A percentile compares a stretch with the other conserved stretches of the same genome.
These are phyloP conservation scores for Phytophthora sansomeana DNA, from an alignment of 352 stramenopile species.

Conservation along the genomic window DNA sequence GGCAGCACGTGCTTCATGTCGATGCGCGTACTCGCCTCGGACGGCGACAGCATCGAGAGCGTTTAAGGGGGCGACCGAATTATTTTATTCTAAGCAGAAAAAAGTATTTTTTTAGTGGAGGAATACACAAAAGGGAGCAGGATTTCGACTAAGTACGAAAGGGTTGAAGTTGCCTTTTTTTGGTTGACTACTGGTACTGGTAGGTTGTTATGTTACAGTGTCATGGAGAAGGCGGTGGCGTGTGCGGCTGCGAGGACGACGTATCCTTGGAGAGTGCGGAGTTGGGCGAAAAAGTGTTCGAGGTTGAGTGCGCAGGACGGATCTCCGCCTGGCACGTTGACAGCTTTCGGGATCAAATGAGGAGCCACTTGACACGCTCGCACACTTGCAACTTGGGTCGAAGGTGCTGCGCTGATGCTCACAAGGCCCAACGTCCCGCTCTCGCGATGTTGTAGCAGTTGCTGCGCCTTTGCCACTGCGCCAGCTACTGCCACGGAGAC, in stretches of 20 bases:
- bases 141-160: conserved; percentile 20
- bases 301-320: conserved; percentile 36
- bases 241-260: conserved; percentile 44
- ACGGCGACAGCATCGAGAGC: conserved; percentile 37
- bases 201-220: too few species aligned
- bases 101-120: too few species aligned
- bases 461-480: conserved; percentile 5
- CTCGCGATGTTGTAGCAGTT: conserved; percentile 35
- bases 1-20: conserved; percentile 38
- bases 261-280: conserved; percentile 63
- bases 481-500: conserved; percentile 5
- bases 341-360: conserved; percentile 56
- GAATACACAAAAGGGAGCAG: too few species aligned
- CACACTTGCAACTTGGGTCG: conserved; percentile 44
- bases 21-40: conserved; percentile 40
- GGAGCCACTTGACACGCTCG: conserved; percentile 41
- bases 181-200: too few species aligned
- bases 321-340: conserved; percentile 35
- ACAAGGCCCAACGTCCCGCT: conserved; percentile 55
- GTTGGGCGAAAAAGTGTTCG: conserved; percentile 69
- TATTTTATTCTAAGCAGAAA: too few species aligned
- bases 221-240: conserved; percentile 48
- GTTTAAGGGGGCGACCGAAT: too few species aligned
- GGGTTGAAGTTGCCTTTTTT: conserved; percentile 4
- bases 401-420: conserved; percentile 40